Conservation (phyloP, 1,139 yeast genomes). For the Hemisphaericaspora xylofermentans region DNA sequence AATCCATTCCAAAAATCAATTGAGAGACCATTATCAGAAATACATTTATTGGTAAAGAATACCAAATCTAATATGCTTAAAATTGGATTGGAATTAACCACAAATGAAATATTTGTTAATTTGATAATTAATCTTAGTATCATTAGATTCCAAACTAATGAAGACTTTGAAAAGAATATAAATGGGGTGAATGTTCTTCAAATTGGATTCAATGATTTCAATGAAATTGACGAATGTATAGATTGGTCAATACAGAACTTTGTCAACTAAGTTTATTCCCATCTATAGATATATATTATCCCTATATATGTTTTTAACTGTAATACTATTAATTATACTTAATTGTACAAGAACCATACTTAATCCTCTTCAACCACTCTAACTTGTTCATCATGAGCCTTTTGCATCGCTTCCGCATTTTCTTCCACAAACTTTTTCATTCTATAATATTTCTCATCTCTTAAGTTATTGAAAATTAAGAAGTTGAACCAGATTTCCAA, state of each 20-base stretch:
- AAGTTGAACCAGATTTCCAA: constrained; percentile 73
- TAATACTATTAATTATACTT: neutral
- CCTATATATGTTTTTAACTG: constrained; percentile 3
- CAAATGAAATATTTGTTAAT: constrained; percentile 44
- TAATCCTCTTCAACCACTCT: constrained; percentile 25
- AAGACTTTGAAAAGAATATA: constrained; percentile 30
- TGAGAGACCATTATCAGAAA: constrained; percentile 33
- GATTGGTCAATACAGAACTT: constrained; percentile 56
- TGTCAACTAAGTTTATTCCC: constrained; percentile 11
- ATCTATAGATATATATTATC: constrained; percentile 5
- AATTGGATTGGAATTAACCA: constrained; percentile 32
- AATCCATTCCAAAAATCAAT: constrained; percentile 44
- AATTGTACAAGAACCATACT: neutral
- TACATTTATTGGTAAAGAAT: constrained; percentile 20
- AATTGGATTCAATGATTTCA: constrained; percentile 54
- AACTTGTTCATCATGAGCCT: constrained; percentile 29
- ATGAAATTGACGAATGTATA: constrained; percentile 64
- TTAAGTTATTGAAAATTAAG: constrained; percentile 58
- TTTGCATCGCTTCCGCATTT: constrained; percentile 32
- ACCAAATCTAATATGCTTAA: constrained; percentile 21
- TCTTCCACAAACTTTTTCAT: constrained; percentile 38
- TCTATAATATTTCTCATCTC: constrained; percentile 58
- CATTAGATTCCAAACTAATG: constrained; percentile 30
- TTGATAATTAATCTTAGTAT: constrained; percentile 33
- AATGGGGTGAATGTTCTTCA: constrained; percentile 42